A percentile compares a stretch with the other conserved stretches of the same genome.
Evolutionary conservation across 1,139 yeast species (phyloP).

Genomic region (Scheffersomyces parashehatae): DNA sequence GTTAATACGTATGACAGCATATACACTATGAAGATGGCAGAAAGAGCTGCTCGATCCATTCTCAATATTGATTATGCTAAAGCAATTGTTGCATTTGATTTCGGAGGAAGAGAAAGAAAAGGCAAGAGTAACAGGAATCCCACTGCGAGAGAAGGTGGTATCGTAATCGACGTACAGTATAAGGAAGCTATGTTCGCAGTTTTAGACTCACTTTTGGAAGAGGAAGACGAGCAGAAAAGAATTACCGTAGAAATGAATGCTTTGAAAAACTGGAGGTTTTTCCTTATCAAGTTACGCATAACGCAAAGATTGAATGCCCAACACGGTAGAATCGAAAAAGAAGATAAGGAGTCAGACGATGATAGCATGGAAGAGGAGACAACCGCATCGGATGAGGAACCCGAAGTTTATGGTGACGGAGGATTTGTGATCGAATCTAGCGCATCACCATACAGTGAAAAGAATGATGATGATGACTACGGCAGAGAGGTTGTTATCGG

Average conservation of each 20-base stretch:
- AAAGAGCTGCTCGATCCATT: constrained; percentile 63
- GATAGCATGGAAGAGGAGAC: constrained; percentile 1
- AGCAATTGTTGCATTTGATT: constrained; percentile 87
- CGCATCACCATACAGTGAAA: not conserved
- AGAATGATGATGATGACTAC: constrained; percentile 7
- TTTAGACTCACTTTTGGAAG: constrained; percentile 54
- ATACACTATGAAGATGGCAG: constrained; percentile 49
- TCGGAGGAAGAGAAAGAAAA: constrained; percentile 26
- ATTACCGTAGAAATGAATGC: constrained; percentile 52
- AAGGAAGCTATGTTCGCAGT: constrained; percentile 66
- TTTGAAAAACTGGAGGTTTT: constrained; percentile 69
- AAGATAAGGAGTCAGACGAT: constrained; percentile 1
- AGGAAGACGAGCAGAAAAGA: constrained; percentile 52
- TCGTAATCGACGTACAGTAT: constrained; percentile 65
- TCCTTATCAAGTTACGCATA: constrained; percentile 72
- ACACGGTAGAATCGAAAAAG: constrained; percentile 58
- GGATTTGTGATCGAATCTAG: constrained; percentile 13
- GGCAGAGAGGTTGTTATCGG: not conserved
- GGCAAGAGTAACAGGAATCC: constrained; percentile 33
- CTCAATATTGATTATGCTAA: constrained; percentile 78
- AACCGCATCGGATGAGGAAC: constrained; percentile 3
- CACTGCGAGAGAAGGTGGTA: constrained; percentile 73
- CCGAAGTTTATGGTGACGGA: constrained; percentile 10
- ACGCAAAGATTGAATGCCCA: constrained; percentile 61
- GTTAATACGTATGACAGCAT: constrained; percentile 26